Evolutionary conservation across 139 green algal genomes (phyloP).

Genomic region (Coccomyxa sp.): DNA sequence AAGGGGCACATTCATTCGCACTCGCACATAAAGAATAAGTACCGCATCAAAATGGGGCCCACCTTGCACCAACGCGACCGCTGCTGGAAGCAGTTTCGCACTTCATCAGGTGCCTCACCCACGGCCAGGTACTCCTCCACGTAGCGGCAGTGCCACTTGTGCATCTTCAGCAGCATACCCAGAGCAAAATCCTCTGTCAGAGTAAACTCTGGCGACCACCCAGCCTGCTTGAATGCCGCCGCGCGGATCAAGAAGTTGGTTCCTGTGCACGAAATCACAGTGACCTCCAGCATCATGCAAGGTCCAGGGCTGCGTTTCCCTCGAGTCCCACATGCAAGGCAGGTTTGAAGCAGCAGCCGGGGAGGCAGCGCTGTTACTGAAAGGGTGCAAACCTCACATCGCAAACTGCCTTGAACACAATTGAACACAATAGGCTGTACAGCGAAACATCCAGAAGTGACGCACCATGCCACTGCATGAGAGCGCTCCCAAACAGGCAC

Average conservation of each 20-base stretch:
- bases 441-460: background rate
- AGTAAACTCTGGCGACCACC: constrained; percentile 54
- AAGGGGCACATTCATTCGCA: too few species aligned
- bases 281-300: background rate
- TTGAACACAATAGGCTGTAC: background rate
- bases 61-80: constrained; percentile 65
- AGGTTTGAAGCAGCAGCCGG: background rate
- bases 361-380: background rate
- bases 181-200: constrained; percentile 54
- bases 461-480: background rate
- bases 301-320: background rate
- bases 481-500: too few species aligned
- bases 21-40: background rate
- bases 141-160: constrained; percentile 40
- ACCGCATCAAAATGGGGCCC: background rate
- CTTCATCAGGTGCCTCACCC: constrained; percentile 58
- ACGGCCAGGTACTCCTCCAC: constrained; percentile 55
- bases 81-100: constrained; percentile 64
- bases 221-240: constrained; percentile 29
- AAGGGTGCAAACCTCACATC: too few species aligned
- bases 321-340: background rate
- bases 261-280: constrained; percentile 13
- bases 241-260: constrained; percentile 30
- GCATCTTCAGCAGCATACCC: constrained; percentile 42
- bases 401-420: too few species aligned